Evolutionary conservation across 345 rosid species (phyloP).

Genomic region (Nephelium lappaceum): DNA sequence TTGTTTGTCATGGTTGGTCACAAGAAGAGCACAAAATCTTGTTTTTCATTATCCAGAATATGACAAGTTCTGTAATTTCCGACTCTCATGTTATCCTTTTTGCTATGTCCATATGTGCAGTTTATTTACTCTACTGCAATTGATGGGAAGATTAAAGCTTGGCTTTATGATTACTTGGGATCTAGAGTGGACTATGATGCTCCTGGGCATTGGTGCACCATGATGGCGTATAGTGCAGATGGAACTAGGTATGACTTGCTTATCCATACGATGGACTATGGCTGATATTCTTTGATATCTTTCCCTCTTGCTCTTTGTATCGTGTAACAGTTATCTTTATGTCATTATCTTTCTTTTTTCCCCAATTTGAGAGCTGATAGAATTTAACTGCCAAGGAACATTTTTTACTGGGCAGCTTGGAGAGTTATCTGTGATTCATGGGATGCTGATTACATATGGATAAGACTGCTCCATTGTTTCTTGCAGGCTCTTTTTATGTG

Average conservation of each 20-base stretch:
- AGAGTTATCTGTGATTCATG: neutral
- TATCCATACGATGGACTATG: neutral
- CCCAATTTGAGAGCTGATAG: neutral
- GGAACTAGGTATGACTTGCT: slow-evolving; percentile 63
- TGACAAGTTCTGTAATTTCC: slow-evolving; percentile 2
- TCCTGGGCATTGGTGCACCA: slow-evolving; percentile 75
- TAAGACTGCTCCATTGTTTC: slow-evolving; percentile 4
- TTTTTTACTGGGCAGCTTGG: neutral
- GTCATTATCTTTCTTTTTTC: too few relatives aligned
- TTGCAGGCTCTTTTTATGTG: slow-evolving; percentile 69
- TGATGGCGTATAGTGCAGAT: slow-evolving; percentile 87
- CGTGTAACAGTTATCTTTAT: neutral
- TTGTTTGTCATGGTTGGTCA: neutral
- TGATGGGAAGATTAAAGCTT: slow-evolving; percentile 92
- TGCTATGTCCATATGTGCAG: slow-evolving; percentile 38
- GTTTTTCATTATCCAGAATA: neutral
- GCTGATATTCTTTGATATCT: neutral
- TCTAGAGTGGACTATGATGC: slow-evolving; percentile 93
- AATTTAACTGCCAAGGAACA: neutral
- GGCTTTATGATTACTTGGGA: slow-evolving; percentile 79
- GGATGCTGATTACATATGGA: neutral
- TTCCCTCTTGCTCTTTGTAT: neutral
- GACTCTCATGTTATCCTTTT: slow-evolving; percentile 1
- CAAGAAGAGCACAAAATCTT: neutral
- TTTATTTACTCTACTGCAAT: slow-evolving; percentile 85